Base-by-base conservation (phyloP, 108 stramenopile genomes). In the Skeletonema tropicum region DNA sequence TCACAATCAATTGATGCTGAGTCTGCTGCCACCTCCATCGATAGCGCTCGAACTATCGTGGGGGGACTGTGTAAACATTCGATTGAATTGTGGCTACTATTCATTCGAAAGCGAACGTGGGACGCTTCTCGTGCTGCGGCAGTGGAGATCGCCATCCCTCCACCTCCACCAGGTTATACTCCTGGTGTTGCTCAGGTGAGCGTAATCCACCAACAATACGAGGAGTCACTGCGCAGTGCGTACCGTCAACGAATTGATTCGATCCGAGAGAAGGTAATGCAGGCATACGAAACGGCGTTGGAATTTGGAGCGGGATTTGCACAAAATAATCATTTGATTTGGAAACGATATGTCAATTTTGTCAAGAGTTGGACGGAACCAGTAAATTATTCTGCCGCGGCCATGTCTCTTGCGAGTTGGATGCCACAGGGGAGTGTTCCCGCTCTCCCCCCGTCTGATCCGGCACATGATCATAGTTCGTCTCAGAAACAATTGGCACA, bases 201-300 rank as follows among this genome's bases (percentile, higher is more conserved):
- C 12, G 78, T 79, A 6, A n/a, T 79, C 0, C 73, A 78, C 7
- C 48, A 68, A 26, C 82, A 78, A 36, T 79, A 83, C 46, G 82
- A 83, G 13, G 80, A 81, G 36, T 41, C 41, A 14, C 49, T 74
- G 26, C 38, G 64, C 9, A 32, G 36, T 4, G 69, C 80, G 52
- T 81, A 73, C 21, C 49, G 63, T n/a, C 58, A 69, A 21, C 79
- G 84, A 6, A 74, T 63, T 30, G 71, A 85, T 3, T 19, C 59
- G 2, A 62, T 88, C 9, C 80, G 86, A n/a, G 83, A 90, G 19
- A 66, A 60, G 26, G 63, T 84, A 0, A 77, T 60, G 23, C 60
- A 75, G 36, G 94, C 94, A n/a, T 95, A 90, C 66, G 92, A 95
- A 60, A 31, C 79, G 31, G 94, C 94, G 5, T 55, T 93, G 25